phyloP scores from a whole-genome alignment of 2,329 filamentous ascomycete genomes.

The Alternaria atra region DNA sequence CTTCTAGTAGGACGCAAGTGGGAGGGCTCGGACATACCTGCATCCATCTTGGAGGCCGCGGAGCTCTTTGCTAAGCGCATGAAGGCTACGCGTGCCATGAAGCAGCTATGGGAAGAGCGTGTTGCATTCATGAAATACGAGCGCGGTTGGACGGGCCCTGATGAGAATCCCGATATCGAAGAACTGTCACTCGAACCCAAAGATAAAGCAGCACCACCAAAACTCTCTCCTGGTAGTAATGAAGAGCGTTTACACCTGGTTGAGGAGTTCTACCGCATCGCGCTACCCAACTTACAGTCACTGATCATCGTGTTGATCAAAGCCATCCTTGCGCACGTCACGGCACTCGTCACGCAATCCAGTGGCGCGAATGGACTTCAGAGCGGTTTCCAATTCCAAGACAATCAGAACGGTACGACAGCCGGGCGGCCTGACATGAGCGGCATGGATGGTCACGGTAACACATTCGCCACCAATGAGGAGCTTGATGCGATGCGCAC shows the following conservation, averaged over 20 bases:
- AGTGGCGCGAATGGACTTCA: constrained; percentile 60
- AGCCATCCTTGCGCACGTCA: constrained; percentile 86
- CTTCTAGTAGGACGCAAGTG: constrained; percentile 82
- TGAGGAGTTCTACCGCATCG: constrained; percentile 81
- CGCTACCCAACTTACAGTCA: constrained; percentile 88
- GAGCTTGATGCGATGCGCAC: constrained; percentile 83
- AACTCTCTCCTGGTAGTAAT: constrained; percentile 59
- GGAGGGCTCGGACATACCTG: constrained; percentile 93
- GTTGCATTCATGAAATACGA: constrained; percentile 92
- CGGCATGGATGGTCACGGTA: constrained; percentile 42
- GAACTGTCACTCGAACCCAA: constrained; percentile 50
- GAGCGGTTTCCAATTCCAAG: constrained; percentile 56
- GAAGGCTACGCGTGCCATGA: constrained; percentile 88
- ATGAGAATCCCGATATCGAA: constrained; percentile 58
- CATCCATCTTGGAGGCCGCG: constrained; percentile 93
- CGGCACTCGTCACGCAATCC: constrained; percentile 75
- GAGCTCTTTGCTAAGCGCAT: constrained; percentile 90
- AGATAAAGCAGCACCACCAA: constrained; percentile 32
- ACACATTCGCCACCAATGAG: constrained; percentile 59
- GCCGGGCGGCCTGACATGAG: constrained; percentile 43
- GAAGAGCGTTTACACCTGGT: constrained; percentile 75
- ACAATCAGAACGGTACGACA: constrained; percentile 52
- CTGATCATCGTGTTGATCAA: constrained; percentile 92
- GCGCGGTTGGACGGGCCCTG: constrained; percentile 77
- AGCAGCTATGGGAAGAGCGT: constrained; percentile 93